A percentile compares a stretch with the other conserved stretches of the same genome.
These are phyloP conservation scores for Alisma plantagoaquatica DNA, from an alignment of 106 monocot species.

Conservation along the genomic window DNA sequence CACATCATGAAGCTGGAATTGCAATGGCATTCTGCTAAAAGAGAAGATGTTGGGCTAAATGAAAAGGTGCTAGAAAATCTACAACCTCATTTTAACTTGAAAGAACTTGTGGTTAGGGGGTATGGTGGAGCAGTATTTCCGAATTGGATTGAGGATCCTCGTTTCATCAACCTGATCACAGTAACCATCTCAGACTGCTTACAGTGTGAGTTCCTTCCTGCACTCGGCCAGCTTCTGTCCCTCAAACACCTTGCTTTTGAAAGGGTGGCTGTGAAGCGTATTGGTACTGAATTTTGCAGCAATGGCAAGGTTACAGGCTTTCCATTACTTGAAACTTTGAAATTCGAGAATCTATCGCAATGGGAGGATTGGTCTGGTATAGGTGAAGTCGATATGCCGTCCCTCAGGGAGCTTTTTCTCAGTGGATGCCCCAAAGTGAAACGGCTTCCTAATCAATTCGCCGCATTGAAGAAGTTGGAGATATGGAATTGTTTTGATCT, in stretches of 20 bases:
- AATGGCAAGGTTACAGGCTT: constrained; percentile 3
- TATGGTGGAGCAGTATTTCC: constrained; percentile 13
- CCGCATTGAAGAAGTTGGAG: constrained; percentile 21
- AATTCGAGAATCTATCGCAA: constrained; percentile 18
- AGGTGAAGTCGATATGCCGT: constrained; percentile 5
- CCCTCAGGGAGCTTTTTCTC: constrained; percentile 20
- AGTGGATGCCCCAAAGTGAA: constrained; percentile 19
- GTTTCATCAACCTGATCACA: constrained; percentile 19
- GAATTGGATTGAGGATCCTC: constrained; percentile 19
- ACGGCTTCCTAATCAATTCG: constrained; percentile 6
- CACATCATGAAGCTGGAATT: constrained; percentile 15
- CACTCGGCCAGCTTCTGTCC: constrained; percentile 21
- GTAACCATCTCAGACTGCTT: constrained; percentile 17
- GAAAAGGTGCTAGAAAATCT: constrained; percentile 21
- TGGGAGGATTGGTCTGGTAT: constrained; percentile 19
- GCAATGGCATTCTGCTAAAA: constrained; percentile 10
- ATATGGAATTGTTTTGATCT: constrained; percentile 16
- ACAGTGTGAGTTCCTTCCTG: constrained; percentile 11
- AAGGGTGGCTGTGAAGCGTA: constrained; percentile 3
- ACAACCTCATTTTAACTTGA: constrained; percentile 18
- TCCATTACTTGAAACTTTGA: constrained; percentile 25
- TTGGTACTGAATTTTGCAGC: constrained; percentile 16
- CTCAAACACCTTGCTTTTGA: constrained; percentile 22
- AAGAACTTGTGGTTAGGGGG: constrained; percentile 21
- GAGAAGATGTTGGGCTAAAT: neutral